These are phyloP conservation scores for Trichosporon sp. DNA, from an alignment of 1,284 basidiomycete genomes.

Conservation along the genomic window DNA sequence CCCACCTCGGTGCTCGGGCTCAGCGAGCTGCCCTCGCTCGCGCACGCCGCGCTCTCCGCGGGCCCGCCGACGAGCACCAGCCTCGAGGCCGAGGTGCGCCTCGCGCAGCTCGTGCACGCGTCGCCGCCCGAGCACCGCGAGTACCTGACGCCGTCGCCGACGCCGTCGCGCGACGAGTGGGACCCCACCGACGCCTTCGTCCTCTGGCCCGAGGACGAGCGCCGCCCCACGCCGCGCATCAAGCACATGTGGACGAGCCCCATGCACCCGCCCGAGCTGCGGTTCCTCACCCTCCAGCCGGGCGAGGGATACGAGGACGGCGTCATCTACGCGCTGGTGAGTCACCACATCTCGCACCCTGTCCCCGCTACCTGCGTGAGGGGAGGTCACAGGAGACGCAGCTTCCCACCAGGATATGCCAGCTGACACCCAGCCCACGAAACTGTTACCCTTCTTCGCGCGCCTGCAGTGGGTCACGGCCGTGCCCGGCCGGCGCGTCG, in stretches of 20 bases:
- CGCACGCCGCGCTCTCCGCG: neutral
- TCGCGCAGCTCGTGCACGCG: neutral
- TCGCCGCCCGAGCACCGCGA: neutral
- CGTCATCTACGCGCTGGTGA: neutral
- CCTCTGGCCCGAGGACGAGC: neutral
- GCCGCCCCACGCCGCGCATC: neutral
- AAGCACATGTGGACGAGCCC: constrained; percentile 3
- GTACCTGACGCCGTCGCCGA: neutral
- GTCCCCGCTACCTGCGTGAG: too few relatives aligned
- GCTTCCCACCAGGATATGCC: neutral
- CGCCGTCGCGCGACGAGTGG: neutral
- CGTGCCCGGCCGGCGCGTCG: neutral
- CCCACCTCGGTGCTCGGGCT: neutral
- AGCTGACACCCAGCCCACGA: neutral
- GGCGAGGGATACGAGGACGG: neutral
- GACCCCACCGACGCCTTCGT: neutral
- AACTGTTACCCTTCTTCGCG: neutral
- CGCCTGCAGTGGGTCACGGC: neutral
- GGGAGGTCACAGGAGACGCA: too few relatives aligned
- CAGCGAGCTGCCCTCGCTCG: neutral
- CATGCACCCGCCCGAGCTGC: neutral
- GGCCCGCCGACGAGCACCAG: neutral
- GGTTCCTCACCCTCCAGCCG: neutral
- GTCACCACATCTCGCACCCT: too few relatives aligned
- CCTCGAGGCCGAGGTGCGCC: neutral